Evolutionary conservation across 805 yeast species (phyloP), one percentile per base, ranked within the genome.

Genomic region (Candida chilensis): DNA sequence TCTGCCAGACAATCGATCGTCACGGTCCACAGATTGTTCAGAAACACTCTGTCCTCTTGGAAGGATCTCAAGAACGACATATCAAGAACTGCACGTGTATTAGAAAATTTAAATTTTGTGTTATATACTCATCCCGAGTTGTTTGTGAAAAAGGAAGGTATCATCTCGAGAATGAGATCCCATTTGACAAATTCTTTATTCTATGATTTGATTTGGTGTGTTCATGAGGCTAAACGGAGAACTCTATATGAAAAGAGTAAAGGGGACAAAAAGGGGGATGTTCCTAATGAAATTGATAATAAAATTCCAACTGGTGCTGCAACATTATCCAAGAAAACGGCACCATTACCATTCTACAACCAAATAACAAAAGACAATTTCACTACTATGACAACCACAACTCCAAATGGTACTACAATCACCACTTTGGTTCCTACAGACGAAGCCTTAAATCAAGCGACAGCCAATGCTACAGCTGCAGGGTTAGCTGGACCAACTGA

Each of bases 11-110:
- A 88, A 52, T 82, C 94, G 4, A 83, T 88, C 43, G 96, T 88
- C 10, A 88, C 96, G 0, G 94, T 86, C 3, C 96, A 88, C 52
- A 65, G 96, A 48, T 58, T 87, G 27, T 84, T 75, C 50, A 67
- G 96, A 53, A 88, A 88, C 47, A 87, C 90, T 53, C 62, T 86
- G 22, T 78, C 92, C 3, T 88, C 94, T 5, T 88, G 96, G 96
- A 78, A 83, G 39, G 82, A 80, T 29, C 82, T 87, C 24, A 85
- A 85, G 37, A 87, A 85, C 55, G 96, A 88, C 54, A 81, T 88
- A 19, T 79, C 94, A 2, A 67, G 96, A 50, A 83, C 94, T 1
- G 96, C 96, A 2, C 85, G 84, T 38, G 90, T 87, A 6, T 63
- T 88, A 42, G 96, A 88, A 44, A 85, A 86, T 46, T 64, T 88